Base-by-base conservation (phyloP, 2,329 filamentous ascomycete species). In the Penicillium sp. region DNA sequence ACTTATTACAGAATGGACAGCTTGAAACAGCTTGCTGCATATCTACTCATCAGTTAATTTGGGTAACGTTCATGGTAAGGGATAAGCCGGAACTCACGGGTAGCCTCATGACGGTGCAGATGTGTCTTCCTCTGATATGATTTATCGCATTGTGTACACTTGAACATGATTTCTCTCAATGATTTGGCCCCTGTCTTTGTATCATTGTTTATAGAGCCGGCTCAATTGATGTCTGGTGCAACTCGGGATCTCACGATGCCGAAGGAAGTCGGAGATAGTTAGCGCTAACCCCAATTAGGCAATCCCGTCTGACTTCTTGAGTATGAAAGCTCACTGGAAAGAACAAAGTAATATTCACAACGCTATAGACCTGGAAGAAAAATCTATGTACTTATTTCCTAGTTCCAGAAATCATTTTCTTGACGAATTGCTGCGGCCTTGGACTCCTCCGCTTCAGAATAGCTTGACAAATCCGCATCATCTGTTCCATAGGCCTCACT, bases 1-100 rank as follows among this genome's bases (percentile, higher is more conserved):
- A 56, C 48, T 71, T 71, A 4, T 66, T 64, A 57, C 68, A 71
- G 8, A 70, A 62, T 5, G 68, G 68, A 21, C 69, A 71, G 51
- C 60, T 63, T 21, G 67, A 68, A 51, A 62, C 54, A 24, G 51
- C 52, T 35, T 63, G 57, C n/a, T 54, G 59, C 43, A 62, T 65
- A 60, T 71, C 69, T 70, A 44, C 22, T 13, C 37, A 41, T 41
- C 14, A 13, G 51, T 63, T 22, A 65, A 56, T 57, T 35, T 46
- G 43, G 27, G 39, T 1, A 22, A 6, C 21, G 39, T 13, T 46
- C 41, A 13, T 21, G 22, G 24, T 24, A 24, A 13, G 19, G 47
- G 22, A 19, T 27, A 19, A 29, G 27, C 19, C 11, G 43, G 19
- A 43, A n/a, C 61, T 57, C 59, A 71, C 69, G 69, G 19, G 65